Evolutionary conservation across 306 rosid species (phyloP).

Genomic region (Luffa aegyptiaca): DNA sequence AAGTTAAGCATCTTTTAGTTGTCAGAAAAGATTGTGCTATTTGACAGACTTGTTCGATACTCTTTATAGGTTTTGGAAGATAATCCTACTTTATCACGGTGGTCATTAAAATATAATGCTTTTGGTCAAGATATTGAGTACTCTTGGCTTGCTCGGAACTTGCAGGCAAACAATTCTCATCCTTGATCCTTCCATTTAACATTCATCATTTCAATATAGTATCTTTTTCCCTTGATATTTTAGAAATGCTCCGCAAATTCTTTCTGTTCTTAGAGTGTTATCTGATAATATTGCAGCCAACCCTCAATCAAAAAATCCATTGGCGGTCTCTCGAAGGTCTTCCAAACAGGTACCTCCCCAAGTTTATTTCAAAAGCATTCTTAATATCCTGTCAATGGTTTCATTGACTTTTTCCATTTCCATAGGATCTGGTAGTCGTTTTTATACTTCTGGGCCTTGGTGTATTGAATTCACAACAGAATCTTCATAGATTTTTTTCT

Average conservation of each 20-base stretch:
- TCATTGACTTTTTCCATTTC: background rate
- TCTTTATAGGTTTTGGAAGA: conserved; percentile 62
- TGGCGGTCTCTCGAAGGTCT: conserved; percentile 97
- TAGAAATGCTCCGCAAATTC: background rate
- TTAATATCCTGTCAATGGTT: background rate
- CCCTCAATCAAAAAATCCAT: conserved; percentile 84
- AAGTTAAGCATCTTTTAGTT: background rate
- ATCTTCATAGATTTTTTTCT: conserved; percentile 21
- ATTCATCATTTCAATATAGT: background rate
- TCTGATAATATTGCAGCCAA: conserved; percentile 58
- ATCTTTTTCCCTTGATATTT: background rate
- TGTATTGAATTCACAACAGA: background rate
- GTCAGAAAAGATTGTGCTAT: background rate
- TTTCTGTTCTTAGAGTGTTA: background rate
- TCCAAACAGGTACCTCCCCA: conserved; percentile 57
- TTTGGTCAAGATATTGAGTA: conserved; percentile 72
- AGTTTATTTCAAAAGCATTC: background rate
- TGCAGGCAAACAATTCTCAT: conserved; percentile 54
- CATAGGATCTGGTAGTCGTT: background rate
- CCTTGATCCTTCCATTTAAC: background rate
- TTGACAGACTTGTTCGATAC: conserved; percentile 8
- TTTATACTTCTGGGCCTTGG: background rate
- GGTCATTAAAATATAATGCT: conserved; percentile 85
- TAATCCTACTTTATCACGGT: conserved; percentile 78
- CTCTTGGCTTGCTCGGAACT: conserved; percentile 94